Base-by-base conservation (phyloP, 2,329 filamentous ascomycete species). In the Nothophaeocryptopus gaeumannii region DNA sequence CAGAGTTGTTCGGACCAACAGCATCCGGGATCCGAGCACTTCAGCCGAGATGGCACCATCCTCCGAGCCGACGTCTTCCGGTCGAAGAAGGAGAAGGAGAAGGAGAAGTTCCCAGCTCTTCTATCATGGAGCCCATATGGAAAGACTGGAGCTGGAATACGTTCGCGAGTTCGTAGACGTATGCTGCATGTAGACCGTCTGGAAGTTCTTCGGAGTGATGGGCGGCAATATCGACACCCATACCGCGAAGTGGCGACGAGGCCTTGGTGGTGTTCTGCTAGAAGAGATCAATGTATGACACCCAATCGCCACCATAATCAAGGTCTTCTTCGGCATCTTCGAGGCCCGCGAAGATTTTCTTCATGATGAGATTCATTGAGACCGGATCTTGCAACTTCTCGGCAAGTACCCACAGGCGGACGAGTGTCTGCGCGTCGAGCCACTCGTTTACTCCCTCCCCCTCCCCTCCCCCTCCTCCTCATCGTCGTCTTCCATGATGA, bases 41-140 rank as follows among this genome's bases (percentile, higher is more conserved):
- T 26, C 20, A 3, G 20, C 20, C 20, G 20, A 26, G 20, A 40
- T 40, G 38, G 38, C 15, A 40, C 16, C 2, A 33, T 33, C 7
- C 29, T 43, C 9, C n/a, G 9, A 16, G 39, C 39, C 32, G 15
- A 48, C 33, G 34, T 43, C 14, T 42, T 20, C 16, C 39, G 45
- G 31, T 32, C 38, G 3, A 20, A 40, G 9, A 40, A 29, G 11
- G 14, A 20, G 7, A 5, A 5, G 5, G n/a, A n/a, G n/a, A 26
- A 26, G 20, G 20, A 26, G 20, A 40, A 20, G 13, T 11, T 40
- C 10, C 38, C 38, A 26, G 38, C 38, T 29, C 12, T 40, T 9
- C 9, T 40, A 11, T 20, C 38, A 9, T 40, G 38, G 38, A 40
- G 38, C 12, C 38, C 38, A 8, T 40, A 40, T 26, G 38, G 38